Conservation (phyloP, 2,329 filamentous ascomycete species). For the Annulohypoxylon truncatum region DNA sequence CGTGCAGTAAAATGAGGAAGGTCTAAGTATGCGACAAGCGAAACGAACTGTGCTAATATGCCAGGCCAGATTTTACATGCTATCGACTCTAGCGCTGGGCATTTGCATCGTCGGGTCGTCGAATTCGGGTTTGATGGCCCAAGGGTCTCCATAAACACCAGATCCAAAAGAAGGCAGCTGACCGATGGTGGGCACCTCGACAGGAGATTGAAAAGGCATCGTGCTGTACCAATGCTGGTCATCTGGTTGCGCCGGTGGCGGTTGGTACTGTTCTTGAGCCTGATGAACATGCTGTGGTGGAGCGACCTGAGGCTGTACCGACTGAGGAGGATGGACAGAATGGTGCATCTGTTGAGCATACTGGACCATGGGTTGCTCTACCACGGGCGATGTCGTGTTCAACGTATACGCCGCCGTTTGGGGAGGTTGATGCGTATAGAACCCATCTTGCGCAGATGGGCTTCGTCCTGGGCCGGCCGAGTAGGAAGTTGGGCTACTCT, state of each 20-base stretch:
- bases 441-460: slow-evolving; percentile 64
- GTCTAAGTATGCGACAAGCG: slow-evolving; percentile 14
- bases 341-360: slow-evolving; percentile 56
- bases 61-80: slow-evolving; percentile 56
- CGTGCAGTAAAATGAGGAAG: neutral
- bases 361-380: slow-evolving; percentile 59
- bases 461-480: slow-evolving; percentile 65
- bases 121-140: slow-evolving; percentile 67
- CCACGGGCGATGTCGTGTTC: slow-evolving; percentile 57
- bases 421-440: slow-evolving; percentile 64
- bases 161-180: slow-evolving; percentile 62
- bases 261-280: slow-evolving; percentile 53
- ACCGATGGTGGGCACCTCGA: slow-evolving; percentile 67
- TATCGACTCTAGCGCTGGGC: slow-evolving; percentile 68
- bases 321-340: slow-evolving; percentile 51
- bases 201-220: slow-evolving; percentile 65
- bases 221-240: slow-evolving; percentile 65
- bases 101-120: slow-evolving; percentile 69
- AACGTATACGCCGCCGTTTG: slow-evolving; percentile 34
- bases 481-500: slow-evolving; percentile 70
- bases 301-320: slow-evolving; percentile 51
- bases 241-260: slow-evolving; percentile 55
- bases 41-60: slow-evolving; percentile 9
- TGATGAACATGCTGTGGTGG: slow-evolving; percentile 41
- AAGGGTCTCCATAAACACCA: slow-evolving; percentile 62